A percentile compares a stretch with the other conserved stretches of the same genome.
Evolutionary conservation across 73 alveolate genomes (phyloP).

Genomic region (Stentor coeruleus): DNA sequence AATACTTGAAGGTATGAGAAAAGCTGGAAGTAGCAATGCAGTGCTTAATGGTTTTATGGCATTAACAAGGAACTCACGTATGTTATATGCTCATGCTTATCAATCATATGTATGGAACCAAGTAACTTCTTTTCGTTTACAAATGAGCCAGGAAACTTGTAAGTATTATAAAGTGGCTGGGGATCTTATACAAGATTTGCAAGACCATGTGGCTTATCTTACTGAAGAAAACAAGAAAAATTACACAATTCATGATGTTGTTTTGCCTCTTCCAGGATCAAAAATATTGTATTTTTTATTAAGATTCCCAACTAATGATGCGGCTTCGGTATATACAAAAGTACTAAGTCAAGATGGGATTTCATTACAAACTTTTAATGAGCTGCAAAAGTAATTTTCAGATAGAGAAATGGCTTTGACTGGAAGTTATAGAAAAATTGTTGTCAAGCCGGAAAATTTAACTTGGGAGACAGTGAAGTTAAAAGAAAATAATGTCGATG

Average conservation of each 20-base stretch:
- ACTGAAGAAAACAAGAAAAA: slow-evolving; percentile 63
- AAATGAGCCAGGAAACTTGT: slow-evolving; percentile 63
- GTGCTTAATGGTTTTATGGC: slow-evolving; percentile 56
- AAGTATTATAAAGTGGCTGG: slow-evolving; percentile 65
- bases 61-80: slow-evolving; percentile 64
- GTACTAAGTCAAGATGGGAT: slow-evolving; percentile 82
- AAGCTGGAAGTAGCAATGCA: slow-evolving; percentile 63
- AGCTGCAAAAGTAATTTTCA: slow-evolving; percentile 56
- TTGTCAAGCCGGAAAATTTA: slow-evolving; percentile 74
- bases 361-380: slow-evolving; percentile 42
- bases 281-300: slow-evolving; percentile 73
- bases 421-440: slow-evolving; percentile 92
- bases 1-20: slow-evolving; percentile 56
- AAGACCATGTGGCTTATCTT: slow-evolving; percentile 43
- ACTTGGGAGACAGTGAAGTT: slow-evolving; percentile 74
- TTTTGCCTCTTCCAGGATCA: slow-evolving; percentile 91
- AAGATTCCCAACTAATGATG: slow-evolving; percentile 44
- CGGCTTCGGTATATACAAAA: slow-evolving; percentile 48
- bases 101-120: slow-evolving; percentile 95
- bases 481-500: slow-evolving; percentile 66
- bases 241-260: slow-evolving; percentile 78
- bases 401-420: slow-evolving; percentile 64
- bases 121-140: slow-evolving; percentile 80
- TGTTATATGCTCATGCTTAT: slow-evolving; percentile 92
- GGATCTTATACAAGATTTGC: slow-evolving; percentile 82